These are phyloP conservation scores for Wickerhamiella hasegawae DNA, from an alignment of 805 yeast species.

Conservation along the genomic window DNA sequence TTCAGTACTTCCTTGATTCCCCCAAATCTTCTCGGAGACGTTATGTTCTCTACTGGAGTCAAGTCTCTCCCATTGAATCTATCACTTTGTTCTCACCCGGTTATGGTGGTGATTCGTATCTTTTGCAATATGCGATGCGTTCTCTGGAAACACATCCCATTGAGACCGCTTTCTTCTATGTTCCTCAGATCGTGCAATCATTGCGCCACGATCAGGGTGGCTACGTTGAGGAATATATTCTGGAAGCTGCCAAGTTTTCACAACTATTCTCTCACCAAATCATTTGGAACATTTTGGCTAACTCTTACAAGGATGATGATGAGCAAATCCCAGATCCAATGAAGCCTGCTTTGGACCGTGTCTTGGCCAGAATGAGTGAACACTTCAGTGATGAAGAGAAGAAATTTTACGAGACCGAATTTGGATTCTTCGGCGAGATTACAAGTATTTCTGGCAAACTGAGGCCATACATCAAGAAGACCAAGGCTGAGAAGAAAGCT, in stretches of 20 bases:
- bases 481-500: slow-evolving; percentile 89
- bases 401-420: slow-evolving; percentile 64
- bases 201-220: slow-evolving; percentile 71
- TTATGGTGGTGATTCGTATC: slow-evolving; percentile 43
- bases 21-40: slow-evolving; percentile 21
- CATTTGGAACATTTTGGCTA: slow-evolving; percentile 95
- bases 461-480: slow-evolving; percentile 83
- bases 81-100: slow-evolving; percentile 72
- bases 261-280: slow-evolving; percentile 93
- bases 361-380: slow-evolving; percentile 45
- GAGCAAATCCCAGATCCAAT: slow-evolving; percentile 61
- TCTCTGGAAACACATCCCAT: slow-evolving; percentile 80
- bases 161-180: slow-evolving; percentile 82
- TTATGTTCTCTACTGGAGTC: slow-evolving; percentile 45
- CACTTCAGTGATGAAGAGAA: slow-evolving; percentile 46
- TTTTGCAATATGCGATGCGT: slow-evolving; percentile 78
- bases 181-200: slow-evolving; percentile 93
- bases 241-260: slow-evolving; percentile 83
- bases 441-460: slow-evolving; percentile 89
- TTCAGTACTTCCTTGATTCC: slow-evolving; percentile 31
- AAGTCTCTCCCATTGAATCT: slow-evolving; percentile 68
- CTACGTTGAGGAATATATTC: slow-evolving; percentile 71
- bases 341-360: slow-evolving; percentile 68
- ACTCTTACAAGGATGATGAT: slow-evolving; percentile 81
- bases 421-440: slow-evolving; percentile 76